Evolutionary conservation across 768 basidiomycete species (phyloP), one percentile per base, ranked within the genome.

Genomic region (Rickenella mellea): DNA sequence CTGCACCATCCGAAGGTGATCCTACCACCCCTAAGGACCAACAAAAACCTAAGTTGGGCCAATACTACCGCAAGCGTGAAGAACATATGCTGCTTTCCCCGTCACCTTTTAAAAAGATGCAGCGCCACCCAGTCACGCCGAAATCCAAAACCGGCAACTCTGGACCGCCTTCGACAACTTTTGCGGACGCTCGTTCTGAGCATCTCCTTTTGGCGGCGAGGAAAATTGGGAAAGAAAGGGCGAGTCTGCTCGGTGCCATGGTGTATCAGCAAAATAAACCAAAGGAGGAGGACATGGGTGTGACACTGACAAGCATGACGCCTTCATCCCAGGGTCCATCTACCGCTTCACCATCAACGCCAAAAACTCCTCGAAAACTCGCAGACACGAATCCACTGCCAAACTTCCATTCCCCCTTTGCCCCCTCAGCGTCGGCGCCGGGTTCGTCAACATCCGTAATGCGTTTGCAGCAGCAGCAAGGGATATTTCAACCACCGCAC

Each of bases 171-270:
- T 51, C 27, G 55, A 71, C 29, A 44, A 72, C 32, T 56, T 69
- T 47, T 62, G 48, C 79, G 2, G 85, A 88, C 47, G 85, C 84
- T 4, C 72, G 80, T 35, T 67, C 71, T 0, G 84, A 87, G 50
- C 83, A 83, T 50, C 61, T 86, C 9, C 65, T 88, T 1, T 62
- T 83, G 10, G 84, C 84, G 3, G 78, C 82, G 7, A 73, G 81
- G n/a, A 77, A 65, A 41, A 67, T 85, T 3, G 83, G 83, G 4
- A 70, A 74, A 25, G 68, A 76, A 41, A 73, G 83, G 6, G 72
- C 76, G 1, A 69, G 69, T 4, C 54, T 74, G n/a, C 55, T 78
- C 17, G 69, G 75, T 0, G 79, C 80, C 5, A 55, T 76, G 51
- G 55, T 63, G 15, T 61, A 64, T 5, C 57, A 57, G 17, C 47